phyloP scores from a whole-genome alignment of 768 basidiomycete species.

The Auricularia sp. region DNA sequence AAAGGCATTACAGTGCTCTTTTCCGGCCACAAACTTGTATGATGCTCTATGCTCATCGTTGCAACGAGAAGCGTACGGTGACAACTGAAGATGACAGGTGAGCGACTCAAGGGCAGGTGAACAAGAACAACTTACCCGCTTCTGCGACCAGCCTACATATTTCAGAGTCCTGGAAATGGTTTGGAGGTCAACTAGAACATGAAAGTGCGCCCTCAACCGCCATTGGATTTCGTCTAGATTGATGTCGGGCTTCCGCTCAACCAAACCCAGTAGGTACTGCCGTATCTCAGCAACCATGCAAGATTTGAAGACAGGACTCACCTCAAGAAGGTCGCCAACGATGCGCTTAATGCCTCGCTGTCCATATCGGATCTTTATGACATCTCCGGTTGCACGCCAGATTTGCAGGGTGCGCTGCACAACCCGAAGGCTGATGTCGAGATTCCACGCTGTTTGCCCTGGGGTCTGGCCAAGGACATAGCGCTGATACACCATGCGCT shows the following conservation, averaged over 20 bases:
- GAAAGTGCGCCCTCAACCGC: conserved; percentile 2
- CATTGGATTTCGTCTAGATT: conserved; percentile 15
- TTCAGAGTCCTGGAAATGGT: background rate
- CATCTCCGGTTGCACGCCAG: background rate
- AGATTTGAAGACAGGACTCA: background rate
- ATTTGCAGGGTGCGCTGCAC: background rate
- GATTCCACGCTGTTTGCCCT: background rate
- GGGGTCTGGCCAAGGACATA: background rate
- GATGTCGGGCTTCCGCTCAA: conserved; percentile 14
- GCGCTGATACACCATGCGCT: background rate
- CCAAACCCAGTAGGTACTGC: conserved; percentile 12
- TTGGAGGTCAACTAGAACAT: background rate
- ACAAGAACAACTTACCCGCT: background rate
- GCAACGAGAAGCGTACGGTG: background rate
- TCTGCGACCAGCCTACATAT: background rate
- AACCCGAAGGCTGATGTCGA: background rate
- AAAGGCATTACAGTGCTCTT: background rate
- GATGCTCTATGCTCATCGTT: background rate
- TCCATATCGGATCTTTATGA: background rate
- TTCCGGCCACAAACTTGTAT: background rate
- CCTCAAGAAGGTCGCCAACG: background rate
- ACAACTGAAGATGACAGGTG: background rate
- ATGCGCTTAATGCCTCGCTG: background rate
- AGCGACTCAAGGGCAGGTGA: background rate
- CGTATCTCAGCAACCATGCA: background rate